Base-by-base conservation (phyloP, 2,329 filamentous ascomycete species). In the Tolypocladium ophioglossoides region DNA sequence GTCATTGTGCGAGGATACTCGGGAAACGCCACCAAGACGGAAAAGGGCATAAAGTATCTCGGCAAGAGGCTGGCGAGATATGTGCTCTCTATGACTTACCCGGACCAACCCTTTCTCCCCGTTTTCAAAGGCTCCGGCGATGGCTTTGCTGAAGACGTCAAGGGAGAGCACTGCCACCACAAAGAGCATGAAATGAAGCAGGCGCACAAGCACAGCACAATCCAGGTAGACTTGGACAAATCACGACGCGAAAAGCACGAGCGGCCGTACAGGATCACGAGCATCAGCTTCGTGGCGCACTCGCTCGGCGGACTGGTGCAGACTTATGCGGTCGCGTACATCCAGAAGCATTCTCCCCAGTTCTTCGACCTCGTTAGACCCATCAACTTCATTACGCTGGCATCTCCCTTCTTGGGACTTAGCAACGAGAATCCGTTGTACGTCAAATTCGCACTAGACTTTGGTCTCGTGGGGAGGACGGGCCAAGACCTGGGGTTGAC, bases 371-470 rank as follows among this genome's bases (percentile, higher is more conserved):
- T 84, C 6, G 95, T 96, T 62, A 81, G 84, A 59, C 92, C 92
- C 0, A 76, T 96, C 67, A 96, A 96, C 66, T 97, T 97, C 65
- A 86, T 97, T 59, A 79, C 87, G 32, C 74, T 97, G 61, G 91
- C 92, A 18, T 86, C 91, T 0, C 92, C 92, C 0, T 90, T 96
- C 60, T 74, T 97, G 1, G 92, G 92, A 0, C 74, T 97, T 39
- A 97, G 92, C 69, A 96, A 99, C 67, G 94, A 99, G 67, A 99
- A 99, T 62, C 94, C 94, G 0, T 78, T 97, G 54, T 99, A 99
- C 67, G 89, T 99, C 70, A 95, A 91, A 64, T 97, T 99, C 68
- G 94, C 94, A 0, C 76, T 99, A 4, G 94, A 99, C 67, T 95
- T 97, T 72, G 94, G 94, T 0, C 78, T 99, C 1, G 92, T 99